Conservation (phyloP, 495 filamentous ascomycete genomes). For the Physcia stellaris region DNA sequence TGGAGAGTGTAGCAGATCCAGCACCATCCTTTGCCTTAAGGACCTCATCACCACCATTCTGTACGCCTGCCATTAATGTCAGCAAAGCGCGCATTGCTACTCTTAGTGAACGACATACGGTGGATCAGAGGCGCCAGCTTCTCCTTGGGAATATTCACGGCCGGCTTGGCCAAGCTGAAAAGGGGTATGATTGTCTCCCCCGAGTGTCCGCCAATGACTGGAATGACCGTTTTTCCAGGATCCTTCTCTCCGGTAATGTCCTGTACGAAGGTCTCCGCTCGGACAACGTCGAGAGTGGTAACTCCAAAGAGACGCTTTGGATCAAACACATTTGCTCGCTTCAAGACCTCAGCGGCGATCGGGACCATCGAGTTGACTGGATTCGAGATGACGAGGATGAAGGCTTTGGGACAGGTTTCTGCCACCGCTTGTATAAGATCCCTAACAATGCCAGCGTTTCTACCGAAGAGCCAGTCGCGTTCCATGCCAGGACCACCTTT, state of each 20-base stretch:
- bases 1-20: slow-evolving; percentile 90
- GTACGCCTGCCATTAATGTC: slow-evolving; percentile 45
- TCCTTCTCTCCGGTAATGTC: slow-evolving; percentile 69
- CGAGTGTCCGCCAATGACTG: slow-evolving; percentile 93
- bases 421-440: slow-evolving; percentile 75
- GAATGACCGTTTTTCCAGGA: slow-evolving; percentile 67
- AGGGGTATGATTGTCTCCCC: slow-evolving; percentile 96
- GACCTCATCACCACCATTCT: slow-evolving; percentile 97
- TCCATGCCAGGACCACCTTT: slow-evolving; percentile 98
- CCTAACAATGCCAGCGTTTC: slow-evolving; percentile 90
- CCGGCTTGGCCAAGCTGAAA: slow-evolving; percentile 77
- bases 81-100: background rate
- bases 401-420: slow-evolving; percentile 78
- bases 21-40: slow-evolving; percentile 94
- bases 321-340: slow-evolving; percentile 84
- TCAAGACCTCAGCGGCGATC: slow-evolving; percentile 92
- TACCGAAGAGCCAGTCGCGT: slow-evolving; percentile 97
- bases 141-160: slow-evolving; percentile 68
- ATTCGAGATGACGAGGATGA: slow-evolving; percentile 93
- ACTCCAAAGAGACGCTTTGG: slow-evolving; percentile 91
- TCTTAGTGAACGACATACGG: slow-evolving; percentile 37
- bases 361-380: slow-evolving; percentile 98
- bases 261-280: slow-evolving; percentile 91
- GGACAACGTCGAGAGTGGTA: slow-evolving; percentile 94
- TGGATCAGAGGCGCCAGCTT: slow-evolving; percentile 78